Base-by-base conservation (phyloP, 2,329 filamentous ascomycete genomes). In the Paramyrothecium sp. region DNA sequence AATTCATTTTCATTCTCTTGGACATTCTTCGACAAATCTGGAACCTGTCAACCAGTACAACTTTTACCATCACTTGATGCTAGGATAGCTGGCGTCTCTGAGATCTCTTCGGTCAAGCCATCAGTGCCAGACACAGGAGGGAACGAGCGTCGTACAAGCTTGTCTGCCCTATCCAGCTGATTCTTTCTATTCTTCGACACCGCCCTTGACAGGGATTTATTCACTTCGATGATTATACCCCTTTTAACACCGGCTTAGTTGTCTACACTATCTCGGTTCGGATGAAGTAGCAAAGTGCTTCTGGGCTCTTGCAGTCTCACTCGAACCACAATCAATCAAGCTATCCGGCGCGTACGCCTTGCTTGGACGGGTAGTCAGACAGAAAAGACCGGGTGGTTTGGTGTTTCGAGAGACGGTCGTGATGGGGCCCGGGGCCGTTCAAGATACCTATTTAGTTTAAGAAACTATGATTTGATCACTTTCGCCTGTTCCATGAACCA, bases 191-290 rank as follows among this genome's bases (percentile, higher is more conserved):
- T 58, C 50, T 55, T 54, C 20, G 34, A 30, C 54, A 56, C 51
- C 33, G 44, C 55, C 44, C 48, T 53, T 61, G 63, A 55, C 61
- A 64, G 60, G 61, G 56, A 58, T 58, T 67, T 63, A 54, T 70
- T 70, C 65, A 57, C 61, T 71, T 71, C 64, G 66, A 62, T 65
- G 67, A 67, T 66, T 70, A 73, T 73, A 73, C 70, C 70, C 70
- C 64, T 62, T 71, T 70, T 61, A n/a, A n/a, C 12, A 26, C 3
- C 17, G 20, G 49, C 16, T n/a, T 30, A 5, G 26, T 5, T 30
- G 26, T 30, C 26, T 30, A 30, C 26, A 5, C 10, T 30, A 30
- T 10, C 26, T 30, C 26, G 26, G 26, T 4, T 10, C 10, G 4
- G 10, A 12, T 46, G 4, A 46, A n/a, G 13, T 7, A n/a, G 13